Percentiles rank a stretch among this genome's conserved stretches.
Evolutionary conservation across 2,329 filamentous ascomycete genomes (phyloP).

Genomic region (Exophiala spinifera): DNA sequence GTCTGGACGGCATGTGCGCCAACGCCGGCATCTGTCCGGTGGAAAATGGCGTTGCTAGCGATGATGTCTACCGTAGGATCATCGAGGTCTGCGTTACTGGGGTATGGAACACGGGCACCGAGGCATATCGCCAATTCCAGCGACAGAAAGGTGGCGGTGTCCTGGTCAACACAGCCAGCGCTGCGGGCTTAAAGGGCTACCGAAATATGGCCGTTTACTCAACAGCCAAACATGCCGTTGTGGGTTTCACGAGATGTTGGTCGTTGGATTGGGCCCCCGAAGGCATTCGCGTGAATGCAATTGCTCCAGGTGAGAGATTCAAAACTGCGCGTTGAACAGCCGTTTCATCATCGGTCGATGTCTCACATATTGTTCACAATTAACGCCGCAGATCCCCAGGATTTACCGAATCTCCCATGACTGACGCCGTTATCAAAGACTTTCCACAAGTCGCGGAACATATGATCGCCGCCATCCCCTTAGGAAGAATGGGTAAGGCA

Average conservation of each 20-base stretch:
- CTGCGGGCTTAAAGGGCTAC: conserved; percentile 36
- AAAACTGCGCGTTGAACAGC: neutral
- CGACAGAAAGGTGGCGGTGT: conserved; percentile 8
- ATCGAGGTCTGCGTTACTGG: conserved; percentile 11
- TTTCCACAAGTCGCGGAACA: conserved; percentile 8
- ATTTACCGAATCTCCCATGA: conserved; percentile 7
- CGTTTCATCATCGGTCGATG: neutral
- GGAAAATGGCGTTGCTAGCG: conserved; percentile 9
- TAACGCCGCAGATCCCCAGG: conserved; percentile 3
- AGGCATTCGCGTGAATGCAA: conserved; percentile 11
- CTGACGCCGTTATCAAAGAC: conserved; percentile 1
- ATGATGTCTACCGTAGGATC: conserved; percentile 8
- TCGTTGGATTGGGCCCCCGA: conserved; percentile 16
- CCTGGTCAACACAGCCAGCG: conserved; percentile 43
- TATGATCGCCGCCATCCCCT: conserved; percentile 1
- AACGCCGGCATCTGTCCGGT: conserved; percentile 43
- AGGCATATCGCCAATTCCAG: conserved; percentile 15
- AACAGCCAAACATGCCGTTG: conserved; percentile 37
- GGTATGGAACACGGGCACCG: conserved; percentile 13
- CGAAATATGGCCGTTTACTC: conserved; percentile 42
- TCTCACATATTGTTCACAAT: neutral
- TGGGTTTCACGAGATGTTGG: conserved; percentile 32
- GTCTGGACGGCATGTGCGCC: conserved; percentile 38
- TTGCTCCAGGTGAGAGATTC: conserved; percentile 10
- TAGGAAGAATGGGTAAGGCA: conserved; percentile 14